Conservation (phyloP, 176 grass and related monocot species). For the Carex kokanica region DNA sequence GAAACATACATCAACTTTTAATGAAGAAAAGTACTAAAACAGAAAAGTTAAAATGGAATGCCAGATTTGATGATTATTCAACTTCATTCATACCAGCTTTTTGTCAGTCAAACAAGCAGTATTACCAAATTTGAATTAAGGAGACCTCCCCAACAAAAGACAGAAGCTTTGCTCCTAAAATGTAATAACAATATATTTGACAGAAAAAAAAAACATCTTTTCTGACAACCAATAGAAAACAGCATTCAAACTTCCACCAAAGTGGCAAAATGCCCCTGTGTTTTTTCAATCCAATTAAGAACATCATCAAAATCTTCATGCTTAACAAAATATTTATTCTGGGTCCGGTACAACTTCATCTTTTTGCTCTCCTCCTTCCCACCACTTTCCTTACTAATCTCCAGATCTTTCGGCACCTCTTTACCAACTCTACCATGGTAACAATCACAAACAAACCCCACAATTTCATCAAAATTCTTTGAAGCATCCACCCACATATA, state of each 20-base stretch:
- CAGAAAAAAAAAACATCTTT: not conserved
- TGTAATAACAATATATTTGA: not conserved
- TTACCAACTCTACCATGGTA: slow-evolving; percentile 30
- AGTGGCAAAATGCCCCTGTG: slow-evolving; percentile 21
- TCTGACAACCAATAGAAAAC: not conserved
- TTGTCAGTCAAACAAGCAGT: not conserved
- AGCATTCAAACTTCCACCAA: not conserved
- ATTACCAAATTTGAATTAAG: not conserved
- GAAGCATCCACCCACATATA: slow-evolving; percentile 70
- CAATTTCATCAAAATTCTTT: slow-evolving; percentile 48
- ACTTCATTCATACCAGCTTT: not conserved
- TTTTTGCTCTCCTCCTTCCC: slow-evolving; percentile 30
- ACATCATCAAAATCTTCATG: slow-evolving; percentile 43
- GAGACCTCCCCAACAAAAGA: not conserved
- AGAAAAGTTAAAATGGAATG: not conserved
- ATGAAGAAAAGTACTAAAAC: not conserved
- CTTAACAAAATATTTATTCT: slow-evolving; percentile 53
- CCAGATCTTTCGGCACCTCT: slow-evolving; percentile 51
- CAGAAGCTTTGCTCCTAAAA: not conserved
- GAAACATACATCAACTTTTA: not conserved
- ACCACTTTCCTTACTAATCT: slow-evolving; percentile 54
- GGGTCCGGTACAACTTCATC: slow-evolving; percentile 55
- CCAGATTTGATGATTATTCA: not conserved
- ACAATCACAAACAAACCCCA: slow-evolving; percentile 53
- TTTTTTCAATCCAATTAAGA: slow-evolving; percentile 69